These are phyloP conservation scores for Inonotus obliquus DNA, from an alignment of 1,284 basidiomycete genomes.

Conservation along the genomic window DNA sequence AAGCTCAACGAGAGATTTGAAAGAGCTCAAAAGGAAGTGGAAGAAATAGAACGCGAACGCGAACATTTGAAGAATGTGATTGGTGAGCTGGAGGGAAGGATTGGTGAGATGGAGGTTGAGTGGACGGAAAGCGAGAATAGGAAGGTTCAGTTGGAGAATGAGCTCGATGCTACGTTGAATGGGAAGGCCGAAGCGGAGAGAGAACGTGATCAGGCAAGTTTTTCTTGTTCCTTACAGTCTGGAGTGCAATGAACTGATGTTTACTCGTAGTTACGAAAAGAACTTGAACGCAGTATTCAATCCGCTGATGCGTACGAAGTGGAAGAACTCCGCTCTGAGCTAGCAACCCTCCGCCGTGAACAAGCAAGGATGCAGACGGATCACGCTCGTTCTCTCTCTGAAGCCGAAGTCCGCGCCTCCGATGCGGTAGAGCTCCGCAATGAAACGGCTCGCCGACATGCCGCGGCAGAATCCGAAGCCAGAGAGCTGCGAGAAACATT, in stretches of 20 bases:
- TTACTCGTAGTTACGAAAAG: conserved; percentile 40
- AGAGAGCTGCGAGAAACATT: conserved; percentile 45
- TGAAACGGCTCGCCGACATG: conserved; percentile 44
- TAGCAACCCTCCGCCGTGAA: conserved; percentile 49
- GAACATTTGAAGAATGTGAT: conserved; percentile 49
- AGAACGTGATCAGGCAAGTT: conserved; percentile 48
- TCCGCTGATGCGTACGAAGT: conserved; percentile 38
- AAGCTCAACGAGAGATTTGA: conserved; percentile 40
- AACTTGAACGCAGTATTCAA: conserved; percentile 23
- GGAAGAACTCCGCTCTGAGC: conserved; percentile 51
- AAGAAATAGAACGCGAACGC: conserved; percentile 60
- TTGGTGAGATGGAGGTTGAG: conserved; percentile 45
- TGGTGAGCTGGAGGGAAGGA: conserved; percentile 35
- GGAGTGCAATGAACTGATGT: not conserved
- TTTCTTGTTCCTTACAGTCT: not conserved
- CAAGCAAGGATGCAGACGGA: conserved; percentile 46
- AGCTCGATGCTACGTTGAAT: conserved; percentile 46
- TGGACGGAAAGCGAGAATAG: conserved; percentile 52
- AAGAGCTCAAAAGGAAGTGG: conserved; percentile 44
- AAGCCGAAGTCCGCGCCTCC: conserved; percentile 42
- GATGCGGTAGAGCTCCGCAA: conserved; percentile 45
- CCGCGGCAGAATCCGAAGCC: conserved; percentile 46
- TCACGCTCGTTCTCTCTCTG: conserved; percentile 45
- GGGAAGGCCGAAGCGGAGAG: conserved; percentile 47
- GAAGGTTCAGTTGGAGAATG: conserved; percentile 47